Conservation (phyloP, 192 early-diverging fungal species). For the Umbelopsis sp. region DNA sequence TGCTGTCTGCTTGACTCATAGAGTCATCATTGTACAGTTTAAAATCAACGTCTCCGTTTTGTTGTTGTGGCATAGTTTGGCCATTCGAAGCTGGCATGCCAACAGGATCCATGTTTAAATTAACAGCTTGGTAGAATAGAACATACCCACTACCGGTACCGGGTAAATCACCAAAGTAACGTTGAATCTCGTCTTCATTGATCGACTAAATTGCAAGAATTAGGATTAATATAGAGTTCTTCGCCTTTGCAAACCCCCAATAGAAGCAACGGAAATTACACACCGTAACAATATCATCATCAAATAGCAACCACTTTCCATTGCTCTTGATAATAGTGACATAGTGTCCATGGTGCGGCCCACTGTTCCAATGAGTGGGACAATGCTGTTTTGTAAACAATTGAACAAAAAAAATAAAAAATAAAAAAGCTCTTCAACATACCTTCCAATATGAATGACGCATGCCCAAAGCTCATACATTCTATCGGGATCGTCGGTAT, state of each 20-base stretch:
- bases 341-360: constrained; percentile 97
- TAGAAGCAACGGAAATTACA: background rate
- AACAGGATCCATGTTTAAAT: constrained; percentile 30
- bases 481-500: constrained; percentile 80
- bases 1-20: background rate
- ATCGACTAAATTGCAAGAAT: constrained; percentile 47
- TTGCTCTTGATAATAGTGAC: constrained; percentile 86
- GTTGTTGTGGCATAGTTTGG: background rate
- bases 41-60: background rate
- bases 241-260: background rate
- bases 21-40: too few species aligned
- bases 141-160: constrained; percentile 80
- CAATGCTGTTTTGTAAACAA: too few species aligned
- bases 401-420: background rate
- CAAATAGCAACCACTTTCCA: constrained; percentile 91
- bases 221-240: background rate
- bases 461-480: constrained; percentile 89
- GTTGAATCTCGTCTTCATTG: constrained; percentile 73
- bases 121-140: constrained; percentile 72
- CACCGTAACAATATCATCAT: constrained; percentile 95
- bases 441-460: constrained; percentile 94
- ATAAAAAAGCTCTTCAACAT: constrained; percentile 4
- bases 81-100: constrained; percentile 1
- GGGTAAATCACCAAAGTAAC: constrained; percentile 80
- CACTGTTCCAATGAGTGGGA: constrained; percentile 46